Base-by-base conservation (phyloP, 345 rosid species). In the Sisymbrium altissimum region DNA sequence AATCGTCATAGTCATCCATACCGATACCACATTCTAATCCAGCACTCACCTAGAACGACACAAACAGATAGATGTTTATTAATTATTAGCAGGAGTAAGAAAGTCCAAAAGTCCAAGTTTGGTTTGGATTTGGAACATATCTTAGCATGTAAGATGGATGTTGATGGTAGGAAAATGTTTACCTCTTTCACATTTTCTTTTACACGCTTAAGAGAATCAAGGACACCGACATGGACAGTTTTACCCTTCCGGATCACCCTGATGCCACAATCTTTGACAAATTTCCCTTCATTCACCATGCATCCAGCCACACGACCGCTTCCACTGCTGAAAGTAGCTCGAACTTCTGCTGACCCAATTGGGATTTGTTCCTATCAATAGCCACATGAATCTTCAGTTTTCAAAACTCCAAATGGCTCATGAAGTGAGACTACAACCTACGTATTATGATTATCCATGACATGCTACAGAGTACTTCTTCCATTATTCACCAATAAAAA, bases 271-370 rank as follows among this genome's bases (percentile, higher is more conserved):
- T 85, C 97, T 83, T 88, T 86, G 70, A 83, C 86, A 64, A 95
- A 75, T 75, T 88, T 92, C 45, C 99, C 99, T 73, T 92, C 97
- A 12, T 80, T 86, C 55, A 92, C 93, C 92, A 95, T 90, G 86
- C 99, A 95, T 69, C 99, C 99, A 72, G 99, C 99, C 81, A 84
- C 94, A 78, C 90, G 97, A 50, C 97, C 96, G 72, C 99, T 95
- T 41, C 99, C 99, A 72, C 99, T 95, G 82, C 93, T 87, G 83
- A 95, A 95, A 64, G 86, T 81, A 43, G 96, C 97, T 54, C 97
- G 89, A 66, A 95, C 93, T 78, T 85, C 93, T 6, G 97, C 93
- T 66, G 85, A 84, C 61, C 99, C 99, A 81, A 92, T 87, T 10
- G 79, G 65, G 79, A 88, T 85, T 88, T 88, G 85, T 66, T 95